Evolutionary conservation across 2,329 filamentous ascomycete genomes (phyloP), one percentile per base, ranked within the genome.

Genomic region (Penicillium sp.): DNA sequence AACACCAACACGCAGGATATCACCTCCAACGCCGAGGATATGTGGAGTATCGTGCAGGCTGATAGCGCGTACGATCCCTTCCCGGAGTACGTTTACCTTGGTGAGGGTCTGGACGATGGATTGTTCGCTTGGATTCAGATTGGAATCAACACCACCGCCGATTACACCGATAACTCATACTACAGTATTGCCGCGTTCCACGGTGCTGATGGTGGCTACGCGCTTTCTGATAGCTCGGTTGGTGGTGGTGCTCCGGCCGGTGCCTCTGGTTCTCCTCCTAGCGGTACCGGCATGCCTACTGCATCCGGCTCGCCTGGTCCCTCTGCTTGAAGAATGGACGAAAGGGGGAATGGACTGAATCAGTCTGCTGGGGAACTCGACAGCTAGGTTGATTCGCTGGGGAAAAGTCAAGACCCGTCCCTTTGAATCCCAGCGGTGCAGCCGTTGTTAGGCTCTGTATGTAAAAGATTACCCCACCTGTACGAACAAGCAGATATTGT

Each of bases 41-140:
- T 59, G 62, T 63, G 62, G 61, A 75, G 76, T 60, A 67, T 76
- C 16, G 60, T 66, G 57, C 72, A 76, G 61, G 74, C 77, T 10
- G 74, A 74, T 47, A 74, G 71, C 5, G 72, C 76, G 38, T 79
- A 79, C 52, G 79, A 82, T 56, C 82, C 82, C 0, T 78, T 83
- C 65, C 73, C 81, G 11, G 78, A 84, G 65, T 83, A 81, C 58
- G 73, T 81, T 40, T 78, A 81, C 52, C 77, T 84, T 26, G 80
- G 82, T 4, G 76, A 82, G 31, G 69, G 72, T 20, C 66, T 81
- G 20, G 63, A 71, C 11, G 78, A 80, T 57, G 78, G 79, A 18
- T 63, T 81, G 26, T 74, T 81, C 37, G 78, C 76, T 13, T 81
- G 78, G 78, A 80, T 81, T 58, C 73, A 75, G 57, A 74, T 81